Percentiles rank a stretch among this genome's conserved stretches.
Conservation (phyloP, 148 eudicot genomes). For the Agrostemma githago region DNA sequence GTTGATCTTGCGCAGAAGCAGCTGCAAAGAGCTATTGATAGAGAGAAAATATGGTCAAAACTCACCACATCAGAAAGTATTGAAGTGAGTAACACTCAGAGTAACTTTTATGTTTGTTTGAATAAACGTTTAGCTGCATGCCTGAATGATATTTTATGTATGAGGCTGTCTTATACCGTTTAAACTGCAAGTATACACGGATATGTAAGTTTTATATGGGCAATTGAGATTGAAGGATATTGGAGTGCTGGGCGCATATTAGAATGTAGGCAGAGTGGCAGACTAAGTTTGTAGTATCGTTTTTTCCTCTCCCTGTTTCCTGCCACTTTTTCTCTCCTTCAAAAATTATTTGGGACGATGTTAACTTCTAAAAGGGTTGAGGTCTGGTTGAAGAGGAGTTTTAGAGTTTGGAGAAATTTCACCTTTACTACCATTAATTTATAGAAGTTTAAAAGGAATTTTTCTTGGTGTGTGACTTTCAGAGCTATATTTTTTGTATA, state of each 20-base stretch:
- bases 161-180: not conserved
- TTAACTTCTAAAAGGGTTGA: too few species aligned
- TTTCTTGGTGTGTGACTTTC: too few species aligned
- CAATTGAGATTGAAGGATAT: not conserved
- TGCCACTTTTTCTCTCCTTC: too few species aligned
- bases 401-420: too few species aligned
- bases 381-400: too few species aligned
- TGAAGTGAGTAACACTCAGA: slow-evolving; percentile 50
- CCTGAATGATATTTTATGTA: not conserved
- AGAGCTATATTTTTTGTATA: too few species aligned
- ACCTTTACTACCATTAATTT: too few species aligned
- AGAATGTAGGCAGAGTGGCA: not conserved
- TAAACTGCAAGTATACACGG: not conserved
- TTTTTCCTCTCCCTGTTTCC: too few species aligned
- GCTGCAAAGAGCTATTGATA: slow-evolving; percentile 81
- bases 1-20: slow-evolving; percentile 77
- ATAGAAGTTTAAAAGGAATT: too few species aligned
- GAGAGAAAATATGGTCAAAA: slow-evolving; percentile 93
- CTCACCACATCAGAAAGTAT: slow-evolving; percentile 95
- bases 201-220: not conserved
- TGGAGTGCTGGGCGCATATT: too few species aligned
- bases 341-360: too few species aligned
- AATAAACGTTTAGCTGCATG: not conserved
- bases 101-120: not conserved
- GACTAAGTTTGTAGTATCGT: not conserved